Evolutionary conservation across 2,329 filamentous ascomycete species (phyloP), one percentile per base, ranked within the genome.

Genomic region (Xylaria sp.): DNA sequence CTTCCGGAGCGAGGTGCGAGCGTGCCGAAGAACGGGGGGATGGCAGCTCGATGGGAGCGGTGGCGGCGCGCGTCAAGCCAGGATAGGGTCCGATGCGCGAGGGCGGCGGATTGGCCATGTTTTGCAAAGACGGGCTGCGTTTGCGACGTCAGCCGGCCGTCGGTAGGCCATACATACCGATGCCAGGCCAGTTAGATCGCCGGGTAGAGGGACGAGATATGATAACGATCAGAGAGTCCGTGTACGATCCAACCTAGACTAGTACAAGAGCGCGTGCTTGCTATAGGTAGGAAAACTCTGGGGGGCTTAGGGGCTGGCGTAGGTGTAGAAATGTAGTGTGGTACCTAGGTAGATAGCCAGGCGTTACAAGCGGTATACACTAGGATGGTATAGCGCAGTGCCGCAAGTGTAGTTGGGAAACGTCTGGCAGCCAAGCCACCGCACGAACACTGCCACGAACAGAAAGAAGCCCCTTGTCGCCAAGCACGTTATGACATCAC

Each of bases 1-100:
- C 92, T 78, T 94, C 90, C 15, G 92, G 92, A 3, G 91, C 89
- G 41, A 96, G 87, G 65, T 88, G 88, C 52, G 84, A 88, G 29
- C 88, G 87, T 68, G 88, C 85, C 54, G 81, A 75, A 46, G 81
- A 75, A 46, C 81, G 80, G 29, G 76, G 73, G 21, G 73, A 72
- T 44, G 70, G 60, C 35, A 67, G 59, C 21, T 74, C 72, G 43
- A 71, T 65, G 11, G 79, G 80, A 4, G 76, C 70, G 29, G 79
- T 80, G 27, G 78, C 74, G 15, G 80, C 74, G 62, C 79, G 79
- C 51, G 74, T 72, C 38, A 80, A 68, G 27, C 61, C 62, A 13
- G 67, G 65, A 49, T 62, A 62, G 15, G 60, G 56, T 25, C 29
- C 43, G 19, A 58, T 47, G 21, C 41, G 55, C n/a, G 57, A 29